A percentile compares a stretch with the other conserved stretches of the same genome.
These are phyloP conservation scores for Kuraishia floccosa DNA, from an alignment of 805 yeast species.

Conservation along the genomic window DNA sequence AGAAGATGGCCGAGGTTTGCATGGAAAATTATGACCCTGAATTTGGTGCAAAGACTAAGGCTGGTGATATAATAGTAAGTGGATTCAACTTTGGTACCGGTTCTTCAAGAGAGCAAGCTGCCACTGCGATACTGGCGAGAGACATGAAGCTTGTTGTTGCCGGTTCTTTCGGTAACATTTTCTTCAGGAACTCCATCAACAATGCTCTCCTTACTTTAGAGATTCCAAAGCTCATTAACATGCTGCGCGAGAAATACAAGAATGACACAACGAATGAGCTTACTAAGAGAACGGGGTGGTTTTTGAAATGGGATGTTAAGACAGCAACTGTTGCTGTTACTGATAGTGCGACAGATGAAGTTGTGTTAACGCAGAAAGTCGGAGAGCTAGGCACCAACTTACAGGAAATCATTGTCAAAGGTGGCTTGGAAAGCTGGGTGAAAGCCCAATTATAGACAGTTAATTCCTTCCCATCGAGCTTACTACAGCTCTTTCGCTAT, in stretches of 20 bases:
- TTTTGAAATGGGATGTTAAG: slow-evolving; percentile 86
- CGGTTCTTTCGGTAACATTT: slow-evolving; percentile 96
- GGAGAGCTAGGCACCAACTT: slow-evolving; percentile 93
- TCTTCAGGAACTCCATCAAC: slow-evolving; percentile 91
- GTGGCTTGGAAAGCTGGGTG: slow-evolving; percentile 99
- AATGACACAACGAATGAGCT: slow-evolving; percentile 48
- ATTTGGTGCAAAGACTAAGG: slow-evolving; percentile 66
- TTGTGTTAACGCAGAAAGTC: slow-evolving; percentile 73
- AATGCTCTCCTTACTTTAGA: slow-evolving; percentile 91
- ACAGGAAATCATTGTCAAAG: slow-evolving; percentile 94
- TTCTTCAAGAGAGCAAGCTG: slow-evolving; percentile 98
- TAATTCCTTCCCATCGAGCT: no score
- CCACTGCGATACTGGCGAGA: slow-evolving; percentile 92
- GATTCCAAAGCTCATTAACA: slow-evolving; percentile 75
- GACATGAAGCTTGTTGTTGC: slow-evolving; percentile 90
- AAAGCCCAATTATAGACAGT: no score
- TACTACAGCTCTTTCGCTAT: no score
- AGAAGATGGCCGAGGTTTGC: slow-evolving; percentile 97
- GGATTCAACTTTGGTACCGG: slow-evolving; percentile 99
- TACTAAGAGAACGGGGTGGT: slow-evolving; percentile 93
- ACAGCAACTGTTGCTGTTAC: slow-evolving; percentile 70
- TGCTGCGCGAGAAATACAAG: slow-evolving; percentile 60
- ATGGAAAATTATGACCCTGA: slow-evolving; percentile 98
- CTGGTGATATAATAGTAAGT: slow-evolving; percentile 83
- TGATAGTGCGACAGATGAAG: slow-evolving; percentile 43